Base-by-base conservation (phyloP, 371 early-diverging fungal genomes). In the Zychaea mexicana region DNA sequence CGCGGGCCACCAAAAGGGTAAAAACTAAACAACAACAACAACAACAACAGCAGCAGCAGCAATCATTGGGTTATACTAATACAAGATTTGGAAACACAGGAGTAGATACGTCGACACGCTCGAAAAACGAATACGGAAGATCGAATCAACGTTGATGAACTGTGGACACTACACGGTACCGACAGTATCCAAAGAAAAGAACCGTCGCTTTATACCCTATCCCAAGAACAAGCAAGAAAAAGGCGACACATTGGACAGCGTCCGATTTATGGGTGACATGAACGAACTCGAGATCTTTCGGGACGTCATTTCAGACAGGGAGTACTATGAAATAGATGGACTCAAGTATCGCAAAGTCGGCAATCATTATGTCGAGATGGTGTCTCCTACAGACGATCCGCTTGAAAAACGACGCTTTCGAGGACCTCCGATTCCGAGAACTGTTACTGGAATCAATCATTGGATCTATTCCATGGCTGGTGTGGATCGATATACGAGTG, bases 51-150 rank as follows among this genome's bases (percentile, higher is more conserved):
- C n/a, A n/a, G n/a, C n/a, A n/a, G n/a, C n/a, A n/a, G n/a, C n/a
- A n/a, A n/a, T n/a, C n/a, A n/a, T n/a, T n/a, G n/a, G 60, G 26
- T 38, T n/a, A 17, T 38, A 7, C 10, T 22, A 31, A 3, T 2
- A n/a, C 38, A 19, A 33, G 15, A 47, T 24, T 13, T n/a, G n/a
- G n/a, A 49, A 49, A 24, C 10, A 49, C 24, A 42, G 27, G n/a
- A 28, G n/a, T 53, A 74, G 81, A 10, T 78, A 77, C 47, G 75
- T 81, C 24, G 82, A 78, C 52, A 77, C 78, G 21, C 63, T 81
- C 28, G 82, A 81, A 61, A 76, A 77, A 39, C 69, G 82, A 36
- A 76, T 81, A 26, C 61, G 70, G 61, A 72, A 64, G 19, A 76
- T 81, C 9, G 81, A 81, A 63, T 33, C 27, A 5, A 39, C 55